Evolutionary conservation across 371 early-diverging fungal genomes (phyloP).

Genomic region (Mucor plumbeus): DNA sequence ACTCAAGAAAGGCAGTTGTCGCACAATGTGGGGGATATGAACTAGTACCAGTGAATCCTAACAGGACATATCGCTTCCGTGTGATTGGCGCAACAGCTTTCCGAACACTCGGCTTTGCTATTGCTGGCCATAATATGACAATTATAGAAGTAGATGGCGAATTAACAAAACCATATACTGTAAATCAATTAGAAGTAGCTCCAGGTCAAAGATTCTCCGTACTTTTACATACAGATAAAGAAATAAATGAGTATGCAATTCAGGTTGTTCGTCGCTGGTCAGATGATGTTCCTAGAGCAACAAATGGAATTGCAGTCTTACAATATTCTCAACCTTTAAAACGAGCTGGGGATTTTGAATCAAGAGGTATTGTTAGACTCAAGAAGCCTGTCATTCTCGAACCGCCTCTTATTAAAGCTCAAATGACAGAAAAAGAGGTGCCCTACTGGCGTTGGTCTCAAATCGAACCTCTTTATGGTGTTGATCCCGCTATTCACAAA

Average conservation of each 20-base stretch:
- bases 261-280: conserved; percentile 39
- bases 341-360: neutral
- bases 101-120: conserved; percentile 46
- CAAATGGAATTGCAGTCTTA: conserved; percentile 44
- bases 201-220: conserved; percentile 55
- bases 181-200: conserved; percentile 39
- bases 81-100: conserved; percentile 50
- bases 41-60: conserved; percentile 31
- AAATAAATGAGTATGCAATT: conserved; percentile 36
- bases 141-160: conserved; percentile 58
- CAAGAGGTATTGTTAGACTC: neutral
- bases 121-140: conserved; percentile 46
- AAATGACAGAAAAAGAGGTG: conserved; percentile 19
- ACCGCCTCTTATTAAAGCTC: conserved; percentile 21
- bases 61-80: conserved; percentile 43
- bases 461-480: conserved; percentile 39
- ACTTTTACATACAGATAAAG: conserved; percentile 34
- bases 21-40: conserved; percentile 41
- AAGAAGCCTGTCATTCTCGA: conserved; percentile 5
- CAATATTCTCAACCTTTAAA: conserved; percentile 20
- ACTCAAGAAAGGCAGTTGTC: conserved; percentile 16
- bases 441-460: conserved; percentile 45
- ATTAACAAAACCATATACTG: conserved; percentile 34
- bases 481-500: conserved; percentile 33
- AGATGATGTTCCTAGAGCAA: conserved; percentile 27